Evolutionary conservation across 768 basidiomycete species (phyloP).

Genomic region (Tylopilus sp.): DNA sequence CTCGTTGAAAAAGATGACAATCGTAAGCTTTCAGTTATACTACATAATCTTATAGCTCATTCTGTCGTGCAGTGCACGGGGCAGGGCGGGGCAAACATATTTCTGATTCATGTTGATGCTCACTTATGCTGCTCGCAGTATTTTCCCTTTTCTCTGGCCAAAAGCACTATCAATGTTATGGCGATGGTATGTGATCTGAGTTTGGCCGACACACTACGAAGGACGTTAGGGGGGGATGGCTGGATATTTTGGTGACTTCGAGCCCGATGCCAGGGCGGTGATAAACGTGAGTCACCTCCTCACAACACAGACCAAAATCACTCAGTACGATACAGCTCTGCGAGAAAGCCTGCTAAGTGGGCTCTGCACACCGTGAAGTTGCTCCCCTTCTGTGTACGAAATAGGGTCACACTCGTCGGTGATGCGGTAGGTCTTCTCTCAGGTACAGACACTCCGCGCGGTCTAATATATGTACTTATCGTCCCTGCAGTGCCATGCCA

Average conservation of each 20-base stretch:
- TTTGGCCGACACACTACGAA: conserved; percentile 30
- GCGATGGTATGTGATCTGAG: conserved; percentile 29
- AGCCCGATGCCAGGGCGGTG: conserved; percentile 32
- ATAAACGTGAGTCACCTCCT: conserved; percentile 26
- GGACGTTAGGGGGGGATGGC: conserved; percentile 35
- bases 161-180: conserved; percentile 36
- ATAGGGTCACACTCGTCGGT: conserved; percentile 44
- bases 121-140: conserved; percentile 26
- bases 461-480: too few species aligned
- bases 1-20: conserved; percentile 14
- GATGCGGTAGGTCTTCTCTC: conserved; percentile 39
- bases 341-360: conserved; percentile 39
- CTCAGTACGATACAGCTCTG: conserved; percentile 27
- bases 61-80: conserved; percentile 10
- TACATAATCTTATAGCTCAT: not conserved
- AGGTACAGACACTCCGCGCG: too few species aligned
- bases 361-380: conserved; percentile 41
- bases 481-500: not conserved
- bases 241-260: conserved; percentile 31
- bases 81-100: conserved; percentile 5
- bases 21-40: conserved; percentile 18
- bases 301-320: not conserved
- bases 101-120: not conserved
- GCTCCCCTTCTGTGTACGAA: conserved; percentile 38
- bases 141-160: conserved; percentile 38